phyloP scores from a whole-genome alignment of 2,329 filamentous ascomycete genomes.

The Ramularia endophylla region DNA sequence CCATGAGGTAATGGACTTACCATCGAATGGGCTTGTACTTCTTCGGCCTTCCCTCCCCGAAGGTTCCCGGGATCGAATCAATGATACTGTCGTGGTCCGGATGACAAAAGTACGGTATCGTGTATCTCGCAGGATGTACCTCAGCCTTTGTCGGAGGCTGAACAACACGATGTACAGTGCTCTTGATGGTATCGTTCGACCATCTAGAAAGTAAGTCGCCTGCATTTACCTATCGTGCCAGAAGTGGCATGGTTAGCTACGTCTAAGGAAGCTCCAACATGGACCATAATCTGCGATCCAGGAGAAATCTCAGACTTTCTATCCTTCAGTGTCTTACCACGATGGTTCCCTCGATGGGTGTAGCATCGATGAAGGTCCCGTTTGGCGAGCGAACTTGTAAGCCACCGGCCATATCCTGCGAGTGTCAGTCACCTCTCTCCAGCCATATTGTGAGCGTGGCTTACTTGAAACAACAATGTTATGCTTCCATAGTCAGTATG shows the following conservation, averaged over 20 bases:
- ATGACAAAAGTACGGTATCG: slow-evolving; percentile 88
- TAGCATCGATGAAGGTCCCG: slow-evolving; percentile 72
- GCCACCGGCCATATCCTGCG: slow-evolving; percentile 49
- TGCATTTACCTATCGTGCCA: too few species aligned
- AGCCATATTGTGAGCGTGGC: background rate
- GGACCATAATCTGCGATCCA: too few species aligned
- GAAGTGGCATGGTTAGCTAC: too few species aligned
- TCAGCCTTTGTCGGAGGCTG: slow-evolving; percentile 61
- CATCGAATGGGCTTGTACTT: slow-evolving; percentile 69
- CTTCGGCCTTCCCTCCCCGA: slow-evolving; percentile 56
- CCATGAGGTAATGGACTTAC: slow-evolving; percentile 10
- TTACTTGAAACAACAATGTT: slow-evolving; percentile 43
- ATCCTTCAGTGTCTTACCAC: too few species aligned
- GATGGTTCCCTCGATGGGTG: slow-evolving; percentile 71
- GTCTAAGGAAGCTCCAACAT: too few species aligned
- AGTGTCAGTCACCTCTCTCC: background rate
- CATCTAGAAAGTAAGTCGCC: slow-evolving; percentile 71
- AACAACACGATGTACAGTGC: slow-evolving; percentile 82
- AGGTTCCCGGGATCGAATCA: slow-evolving; percentile 76
- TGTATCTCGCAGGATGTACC: slow-evolving; percentile 68
- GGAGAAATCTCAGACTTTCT: too few species aligned
- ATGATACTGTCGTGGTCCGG: slow-evolving; percentile 71
- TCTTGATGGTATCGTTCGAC: slow-evolving; percentile 88
- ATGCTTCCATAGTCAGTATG: slow-evolving; percentile 61
- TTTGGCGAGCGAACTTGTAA: slow-evolving; percentile 62